Percentiles rank a stretch among this genome's conserved stretches.
These are phyloP conservation scores for Lavandula angustifolia DNA, from an alignment of 257 asterid genomes.

Conservation along the genomic window DNA sequence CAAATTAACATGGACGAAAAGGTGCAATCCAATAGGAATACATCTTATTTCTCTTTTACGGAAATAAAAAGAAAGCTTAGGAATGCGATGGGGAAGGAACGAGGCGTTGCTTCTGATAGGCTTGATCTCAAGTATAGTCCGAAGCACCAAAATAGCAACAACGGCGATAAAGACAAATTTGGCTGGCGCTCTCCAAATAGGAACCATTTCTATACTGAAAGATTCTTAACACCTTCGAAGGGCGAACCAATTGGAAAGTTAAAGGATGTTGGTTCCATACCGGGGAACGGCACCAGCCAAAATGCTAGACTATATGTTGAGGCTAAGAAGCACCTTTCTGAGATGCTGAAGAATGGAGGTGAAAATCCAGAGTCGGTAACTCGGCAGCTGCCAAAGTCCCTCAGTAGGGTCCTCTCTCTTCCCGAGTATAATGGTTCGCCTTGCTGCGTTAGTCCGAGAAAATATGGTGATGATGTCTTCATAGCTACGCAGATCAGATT, in stretches of 20 bases:
- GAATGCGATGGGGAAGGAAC: conserved; percentile 86
- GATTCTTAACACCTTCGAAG: conserved; percentile 55
- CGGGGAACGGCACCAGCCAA: conserved; percentile 35
- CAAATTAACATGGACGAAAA: conserved; percentile 30
- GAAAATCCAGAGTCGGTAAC: conserved; percentile 42
- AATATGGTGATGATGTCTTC: conserved; percentile 45
- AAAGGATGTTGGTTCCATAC: conserved; percentile 38
- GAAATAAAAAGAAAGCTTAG: conserved; percentile 81
- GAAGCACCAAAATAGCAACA: conserved; percentile 45
- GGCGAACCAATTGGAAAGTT: conserved; percentile 47
- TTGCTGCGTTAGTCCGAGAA: conserved; percentile 67
- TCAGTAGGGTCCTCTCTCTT: conserved; percentile 78
- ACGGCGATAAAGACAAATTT: conserved; percentile 55
- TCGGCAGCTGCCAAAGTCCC: conserved; percentile 55
- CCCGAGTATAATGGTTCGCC: conserved; percentile 65
- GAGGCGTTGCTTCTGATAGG: conserved; percentile 42
- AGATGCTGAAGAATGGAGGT: conserved; percentile 62
- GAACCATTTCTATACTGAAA: conserved; percentile 82
- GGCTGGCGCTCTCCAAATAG: conserved; percentile 94
- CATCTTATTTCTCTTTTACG: conserved; percentile 72
- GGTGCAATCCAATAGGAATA: conserved; percentile 45
- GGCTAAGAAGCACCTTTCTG: conserved; percentile 90
- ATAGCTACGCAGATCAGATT: conserved; percentile 46
- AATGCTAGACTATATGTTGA: conserved; percentile 52
- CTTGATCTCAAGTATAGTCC: conserved; percentile 25